phyloP scores from a whole-genome alignment of 208 protist species.

The Leishmania tropica region DNA sequence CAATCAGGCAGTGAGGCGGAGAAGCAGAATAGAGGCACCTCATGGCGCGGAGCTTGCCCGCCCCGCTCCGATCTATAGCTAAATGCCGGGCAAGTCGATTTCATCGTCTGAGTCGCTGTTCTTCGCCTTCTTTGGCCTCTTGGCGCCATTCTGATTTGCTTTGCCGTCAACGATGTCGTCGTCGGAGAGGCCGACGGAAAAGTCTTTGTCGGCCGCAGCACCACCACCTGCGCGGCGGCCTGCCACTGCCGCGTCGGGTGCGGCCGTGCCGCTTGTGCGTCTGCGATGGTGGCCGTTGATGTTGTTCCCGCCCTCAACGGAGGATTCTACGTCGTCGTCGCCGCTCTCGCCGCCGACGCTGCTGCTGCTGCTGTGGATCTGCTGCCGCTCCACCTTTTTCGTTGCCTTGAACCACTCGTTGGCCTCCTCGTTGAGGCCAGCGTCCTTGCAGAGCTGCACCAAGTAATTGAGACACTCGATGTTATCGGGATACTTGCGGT shows the following conservation, averaged over 20 bases:
- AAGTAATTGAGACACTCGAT: slow-evolving; percentile 95
- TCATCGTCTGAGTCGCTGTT: slow-evolving; percentile 71
- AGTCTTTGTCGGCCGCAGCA: slow-evolving; percentile 27
- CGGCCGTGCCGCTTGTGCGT: slow-evolving; percentile 11
- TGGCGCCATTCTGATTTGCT: slow-evolving; percentile 12
- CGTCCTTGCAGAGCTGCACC: slow-evolving; percentile 94
- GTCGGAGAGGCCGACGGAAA: slow-evolving; percentile 42
- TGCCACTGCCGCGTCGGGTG: slow-evolving; percentile 30
- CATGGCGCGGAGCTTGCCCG: background rate
- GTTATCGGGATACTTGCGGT: slow-evolving; percentile 94
- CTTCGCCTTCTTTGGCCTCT: slow-evolving; percentile 37
- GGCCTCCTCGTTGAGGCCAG: slow-evolving; percentile 87
- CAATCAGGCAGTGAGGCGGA: background rate
- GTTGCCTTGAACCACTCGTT: slow-evolving; percentile 90
- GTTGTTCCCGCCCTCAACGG: slow-evolving; percentile 17
- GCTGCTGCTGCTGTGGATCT: slow-evolving; percentile 47
- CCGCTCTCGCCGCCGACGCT: slow-evolving; percentile 14
- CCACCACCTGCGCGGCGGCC: slow-evolving; percentile 24
- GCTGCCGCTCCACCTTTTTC: slow-evolving; percentile 80
- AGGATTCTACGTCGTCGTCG: slow-evolving; percentile 30
- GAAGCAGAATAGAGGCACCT: background rate
- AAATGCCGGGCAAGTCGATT: slow-evolving; percentile 79
- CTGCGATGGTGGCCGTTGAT: slow-evolving; percentile 11
- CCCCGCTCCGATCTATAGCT: background rate
- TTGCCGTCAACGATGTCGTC: slow-evolving; percentile 39